Percentiles rank a stretch among this genome's conserved stretches.
Conservation (phyloP, 306 rosid genomes). For the Inga laurina region DNA sequence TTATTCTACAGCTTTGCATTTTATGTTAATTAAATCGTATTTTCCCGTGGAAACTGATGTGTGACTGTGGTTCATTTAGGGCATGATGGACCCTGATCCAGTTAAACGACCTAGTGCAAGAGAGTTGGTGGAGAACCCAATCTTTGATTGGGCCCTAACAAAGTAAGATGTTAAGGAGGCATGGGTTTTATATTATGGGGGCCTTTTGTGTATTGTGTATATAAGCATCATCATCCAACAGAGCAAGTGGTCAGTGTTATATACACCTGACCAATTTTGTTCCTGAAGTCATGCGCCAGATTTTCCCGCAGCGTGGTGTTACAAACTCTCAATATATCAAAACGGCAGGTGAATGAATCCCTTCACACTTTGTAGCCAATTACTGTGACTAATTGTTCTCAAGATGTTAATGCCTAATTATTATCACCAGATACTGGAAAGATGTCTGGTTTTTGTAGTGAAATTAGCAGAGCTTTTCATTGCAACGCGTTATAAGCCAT, state of each 20-base stretch:
- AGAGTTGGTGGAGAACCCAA: conserved; percentile 64
- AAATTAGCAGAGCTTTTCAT: neutral
- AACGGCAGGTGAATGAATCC: neutral
- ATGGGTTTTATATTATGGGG: neutral
- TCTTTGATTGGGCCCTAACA: conserved; percentile 46
- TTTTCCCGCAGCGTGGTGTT: conserved; percentile 48
- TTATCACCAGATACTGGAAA: neutral
- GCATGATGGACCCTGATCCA: conserved; percentile 86
- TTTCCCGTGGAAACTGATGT: neutral
- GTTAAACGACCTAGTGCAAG: conserved; percentile 76
- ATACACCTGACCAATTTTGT: conserved; percentile 42
- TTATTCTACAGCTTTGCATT: neutral
- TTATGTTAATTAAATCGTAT: neutral
- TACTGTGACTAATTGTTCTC: neutral
- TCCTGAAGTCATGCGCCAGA: conserved; percentile 40
- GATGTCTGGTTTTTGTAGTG: neutral
- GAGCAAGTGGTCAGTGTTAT: neutral
- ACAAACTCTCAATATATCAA: conserved; percentile 15
- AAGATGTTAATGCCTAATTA: neutral
- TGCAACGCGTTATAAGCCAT: neutral
- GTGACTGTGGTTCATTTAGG: conserved; percentile 51
- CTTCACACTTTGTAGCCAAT: neutral
- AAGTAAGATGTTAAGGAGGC: conserved; percentile 29
- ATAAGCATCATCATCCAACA: neutral
- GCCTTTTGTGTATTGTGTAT: conserved; percentile 24